Evolutionary conservation across 352 stramenopile species (phyloP), one percentile per base, ranked within the genome.

Genomic region (Nannochloropsis limnetica): DNA sequence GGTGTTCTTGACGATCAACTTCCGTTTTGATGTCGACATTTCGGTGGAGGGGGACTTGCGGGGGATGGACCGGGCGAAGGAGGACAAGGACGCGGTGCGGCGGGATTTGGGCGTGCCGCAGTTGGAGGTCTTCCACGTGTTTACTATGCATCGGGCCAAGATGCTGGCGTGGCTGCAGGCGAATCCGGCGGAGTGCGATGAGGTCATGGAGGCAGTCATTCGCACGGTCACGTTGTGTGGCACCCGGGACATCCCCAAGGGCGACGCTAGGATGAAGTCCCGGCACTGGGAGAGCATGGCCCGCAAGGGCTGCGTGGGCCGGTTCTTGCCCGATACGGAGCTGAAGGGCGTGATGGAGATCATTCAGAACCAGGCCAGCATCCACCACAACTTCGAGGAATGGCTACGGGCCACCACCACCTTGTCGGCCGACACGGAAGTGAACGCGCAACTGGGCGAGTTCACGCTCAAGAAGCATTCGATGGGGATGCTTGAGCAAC

Each of bases 381-480:
- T 74, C 25, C 61, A 74, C 25, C 9, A 74, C 8, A 74, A 81
- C 68, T 87, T 86, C 68, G 86, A 89, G 67, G 81, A 81, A 3
- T 88, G 80, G 54, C 29, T 89, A 45, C 86, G 86, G 14, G 83
- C 68, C 20, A 80, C 74, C 8, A 85, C 83, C 3, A 83, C 83
- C 29, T 43, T 84, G 15, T 25, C 22, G 8, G 90, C 93, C 29
- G 90, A 91, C 28, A 94, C 92, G 45, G 92, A 96, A 86, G 89
- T 95, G 4, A 94, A 96, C 85, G 83, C 93, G 17, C 92, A 97
- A 86, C 90, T 97, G n/a, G 93, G 91, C 80, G 92, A 97, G 84
- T 97, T 96, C 84, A 96, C 92, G 1, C 86, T 97, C 11, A 93
- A 95, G 81, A 94, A 94, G 83, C 91, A 95, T 87, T 92, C 93